Evolutionary conservation across 2,329 filamentous ascomycete species (phyloP).

Genomic region (Epicoccum nigrum): DNA sequence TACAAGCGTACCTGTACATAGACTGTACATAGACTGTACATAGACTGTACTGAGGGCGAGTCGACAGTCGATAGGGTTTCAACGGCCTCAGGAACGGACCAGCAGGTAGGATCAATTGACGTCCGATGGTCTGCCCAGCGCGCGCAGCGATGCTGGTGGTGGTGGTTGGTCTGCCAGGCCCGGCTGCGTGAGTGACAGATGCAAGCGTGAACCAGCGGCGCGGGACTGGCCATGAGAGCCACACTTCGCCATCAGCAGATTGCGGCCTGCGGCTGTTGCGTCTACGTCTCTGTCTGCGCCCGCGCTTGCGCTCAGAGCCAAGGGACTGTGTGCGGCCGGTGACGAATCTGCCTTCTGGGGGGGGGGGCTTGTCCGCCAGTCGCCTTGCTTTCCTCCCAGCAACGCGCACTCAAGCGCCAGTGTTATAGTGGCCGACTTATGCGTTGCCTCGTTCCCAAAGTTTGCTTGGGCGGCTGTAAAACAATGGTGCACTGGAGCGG

Average conservation of each 20-base stretch:
- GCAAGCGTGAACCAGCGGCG: slow-evolving; percentile 39
- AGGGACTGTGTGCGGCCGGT: not conserved
- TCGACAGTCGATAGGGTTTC: slow-evolving; percentile 28
- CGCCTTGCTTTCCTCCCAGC: slow-evolving; percentile 17
- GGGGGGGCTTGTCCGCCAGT: slow-evolving; percentile 1
- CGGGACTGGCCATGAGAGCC: slow-evolving; percentile 41
- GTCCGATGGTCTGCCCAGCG: slow-evolving; percentile 22
- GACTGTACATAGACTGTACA: not conserved
- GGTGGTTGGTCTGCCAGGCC: slow-evolving; percentile 32
- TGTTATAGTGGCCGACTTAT: slow-evolving; percentile 20
- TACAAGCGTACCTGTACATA: slow-evolving; percentile 12
- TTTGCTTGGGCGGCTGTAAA: slow-evolving; percentile 34
- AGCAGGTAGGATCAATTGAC: slow-evolving; percentile 22
- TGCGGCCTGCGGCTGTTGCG: slow-evolving; percentile 17
- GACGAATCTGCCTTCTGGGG: slow-evolving; percentile 1
- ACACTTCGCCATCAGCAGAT: slow-evolving; percentile 35
- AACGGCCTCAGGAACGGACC: slow-evolving; percentile 16
- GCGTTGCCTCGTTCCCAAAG: slow-evolving; percentile 29
- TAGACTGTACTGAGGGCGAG: slow-evolving; percentile 6
- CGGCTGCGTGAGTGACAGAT: slow-evolving; percentile 41
- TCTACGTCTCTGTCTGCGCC: slow-evolving; percentile 10
- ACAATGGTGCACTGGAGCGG: slow-evolving; percentile 34
- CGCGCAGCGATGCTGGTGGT: slow-evolving; percentile 22
- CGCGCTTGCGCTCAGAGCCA: slow-evolving; percentile 15
- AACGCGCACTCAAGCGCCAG: slow-evolving; percentile 24